Evolutionary conservation across 2,329 filamentous ascomycete species (phyloP).

Genomic region (Phialocephala sp.): DNA sequence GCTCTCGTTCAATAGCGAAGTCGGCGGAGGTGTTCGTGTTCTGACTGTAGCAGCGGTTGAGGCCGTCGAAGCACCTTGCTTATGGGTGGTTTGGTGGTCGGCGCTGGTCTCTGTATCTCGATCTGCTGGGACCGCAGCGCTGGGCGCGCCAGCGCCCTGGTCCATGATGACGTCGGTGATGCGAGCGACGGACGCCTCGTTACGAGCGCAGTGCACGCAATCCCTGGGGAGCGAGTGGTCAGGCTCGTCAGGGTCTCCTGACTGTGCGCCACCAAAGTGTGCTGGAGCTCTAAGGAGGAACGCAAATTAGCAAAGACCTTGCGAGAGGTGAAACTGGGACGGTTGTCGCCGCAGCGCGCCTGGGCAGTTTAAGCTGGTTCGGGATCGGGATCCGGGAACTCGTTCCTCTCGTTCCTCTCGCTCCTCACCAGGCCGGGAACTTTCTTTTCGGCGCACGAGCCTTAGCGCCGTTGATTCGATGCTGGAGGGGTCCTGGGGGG

Average conservation of each 20-base stretch:
- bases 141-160: not conserved
- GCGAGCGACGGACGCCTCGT: constrained; percentile 1
- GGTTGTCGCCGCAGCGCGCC: not conserved
- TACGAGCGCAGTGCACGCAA: not conserved
- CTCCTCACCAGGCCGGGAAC: not conserved
- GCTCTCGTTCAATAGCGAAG: not conserved
- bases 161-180: constrained; percentile 2
- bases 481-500: not conserved
- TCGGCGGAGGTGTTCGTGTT: not conserved
- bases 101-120: not conserved
- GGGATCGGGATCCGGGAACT: not conserved
- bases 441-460: too few species aligned
- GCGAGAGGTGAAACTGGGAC: not conserved
- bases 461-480: too few species aligned
- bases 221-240: not conserved
- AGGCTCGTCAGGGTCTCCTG: not conserved
- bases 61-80: too few species aligned
- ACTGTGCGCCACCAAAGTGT: not conserved
- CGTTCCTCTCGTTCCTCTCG: too few species aligned
- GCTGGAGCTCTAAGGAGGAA: not conserved
- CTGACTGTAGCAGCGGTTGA: not conserved
- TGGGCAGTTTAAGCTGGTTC: not conserved
- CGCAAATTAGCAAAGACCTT: not conserved
- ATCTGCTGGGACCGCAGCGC: not conserved
- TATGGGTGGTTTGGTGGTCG: too few species aligned